Conservation (phyloP, 108 stramenopile genomes). For the Conticribra guillardii region DNA sequence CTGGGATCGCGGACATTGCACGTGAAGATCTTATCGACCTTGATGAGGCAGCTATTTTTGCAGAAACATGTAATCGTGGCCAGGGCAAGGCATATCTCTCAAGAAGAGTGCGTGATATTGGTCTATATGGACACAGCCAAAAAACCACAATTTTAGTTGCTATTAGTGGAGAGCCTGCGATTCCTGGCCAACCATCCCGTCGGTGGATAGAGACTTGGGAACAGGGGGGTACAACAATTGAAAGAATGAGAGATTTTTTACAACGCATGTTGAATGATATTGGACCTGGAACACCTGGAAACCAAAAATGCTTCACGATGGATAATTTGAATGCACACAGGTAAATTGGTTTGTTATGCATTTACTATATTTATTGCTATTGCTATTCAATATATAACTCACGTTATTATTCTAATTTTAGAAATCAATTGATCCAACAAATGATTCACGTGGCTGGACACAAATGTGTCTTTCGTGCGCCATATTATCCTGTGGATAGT, state of each 20-base stretch:
- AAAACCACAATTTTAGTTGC: not conserved
- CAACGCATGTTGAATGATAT: not conserved
- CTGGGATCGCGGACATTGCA: no score
- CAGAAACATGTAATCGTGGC: not conserved
- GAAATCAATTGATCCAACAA: not conserved
- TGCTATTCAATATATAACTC: no score
- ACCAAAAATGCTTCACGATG: not conserved
- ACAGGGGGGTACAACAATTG: slow-evolving; percentile 3
- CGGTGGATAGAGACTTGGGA: slow-evolving; percentile 3
- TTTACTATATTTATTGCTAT: no score
- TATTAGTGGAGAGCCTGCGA: not conserved
- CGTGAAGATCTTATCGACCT: no score
- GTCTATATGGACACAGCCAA: not conserved
- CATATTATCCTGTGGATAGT: no score
- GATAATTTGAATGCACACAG: slow-evolving; percentile 4
- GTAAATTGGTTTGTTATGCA: no score
- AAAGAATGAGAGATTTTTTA: not conserved
- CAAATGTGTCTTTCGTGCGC: no score
- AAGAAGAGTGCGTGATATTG: not conserved
- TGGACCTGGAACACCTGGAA: not conserved
- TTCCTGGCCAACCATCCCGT: not conserved
- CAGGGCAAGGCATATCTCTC: not conserved
- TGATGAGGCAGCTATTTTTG: slow-evolving; percentile 7
- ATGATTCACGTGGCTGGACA: not conserved
- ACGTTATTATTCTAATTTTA: no score